Percentiles rank a stretch among this genome's conserved stretches.
Evolutionary conservation across 1,139 yeast species (phyloP).

Genomic region (Zhuliangozyma parablackwelliae): DNA sequence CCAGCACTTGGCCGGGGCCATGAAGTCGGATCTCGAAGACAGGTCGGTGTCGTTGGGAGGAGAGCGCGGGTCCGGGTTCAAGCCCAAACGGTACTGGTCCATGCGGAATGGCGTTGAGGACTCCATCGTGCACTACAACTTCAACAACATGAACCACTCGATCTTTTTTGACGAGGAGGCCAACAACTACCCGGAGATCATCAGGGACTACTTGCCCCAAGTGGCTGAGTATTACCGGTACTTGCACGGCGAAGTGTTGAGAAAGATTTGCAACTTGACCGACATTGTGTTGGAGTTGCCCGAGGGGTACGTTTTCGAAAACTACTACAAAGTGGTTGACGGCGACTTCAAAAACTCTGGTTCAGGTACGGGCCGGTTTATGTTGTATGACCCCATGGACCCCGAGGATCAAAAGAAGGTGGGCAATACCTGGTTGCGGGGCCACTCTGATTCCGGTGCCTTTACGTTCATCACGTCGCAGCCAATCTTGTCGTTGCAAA

Average conservation of each 20-base stretch:
- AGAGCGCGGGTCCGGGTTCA: slow-evolving; percentile 27
- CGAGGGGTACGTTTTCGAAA: slow-evolving; percentile 29
- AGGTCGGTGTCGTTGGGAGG: slow-evolving; percentile 25
- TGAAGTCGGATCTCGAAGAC: slow-evolving; percentile 27
- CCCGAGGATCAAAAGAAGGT: slow-evolving; percentile 22
- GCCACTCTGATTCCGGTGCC: slow-evolving; percentile 48
- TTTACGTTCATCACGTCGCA: slow-evolving; percentile 43
- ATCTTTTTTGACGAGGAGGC: slow-evolving; percentile 15
- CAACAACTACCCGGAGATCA: slow-evolving; percentile 26
- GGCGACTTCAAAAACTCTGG: slow-evolving; percentile 24
- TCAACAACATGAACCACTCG: slow-evolving; percentile 21
- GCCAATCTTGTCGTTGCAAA: slow-evolving; percentile 47
- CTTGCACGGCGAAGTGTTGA: slow-evolving; percentile 20
- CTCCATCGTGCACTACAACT: slow-evolving; percentile 25
- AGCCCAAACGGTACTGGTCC: slow-evolving; percentile 29
- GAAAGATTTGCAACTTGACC: slow-evolving; percentile 22
- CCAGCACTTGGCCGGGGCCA: slow-evolving; percentile 32
- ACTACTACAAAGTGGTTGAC: slow-evolving; percentile 23
- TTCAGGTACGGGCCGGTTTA: slow-evolving; percentile 30
- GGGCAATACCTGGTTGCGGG: slow-evolving; percentile 42
- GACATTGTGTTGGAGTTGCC: slow-evolving; percentile 29
- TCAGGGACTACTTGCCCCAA: slow-evolving; percentile 22
- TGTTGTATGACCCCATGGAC: slow-evolving; percentile 26
- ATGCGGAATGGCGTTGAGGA: slow-evolving; percentile 29
- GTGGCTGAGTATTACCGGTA: slow-evolving; percentile 23